Percentiles rank a stretch among this genome's conserved stretches.
Conservation (phyloP, 1,284 basidiomycete genomes). For the Cronartium quercuum region DNA sequence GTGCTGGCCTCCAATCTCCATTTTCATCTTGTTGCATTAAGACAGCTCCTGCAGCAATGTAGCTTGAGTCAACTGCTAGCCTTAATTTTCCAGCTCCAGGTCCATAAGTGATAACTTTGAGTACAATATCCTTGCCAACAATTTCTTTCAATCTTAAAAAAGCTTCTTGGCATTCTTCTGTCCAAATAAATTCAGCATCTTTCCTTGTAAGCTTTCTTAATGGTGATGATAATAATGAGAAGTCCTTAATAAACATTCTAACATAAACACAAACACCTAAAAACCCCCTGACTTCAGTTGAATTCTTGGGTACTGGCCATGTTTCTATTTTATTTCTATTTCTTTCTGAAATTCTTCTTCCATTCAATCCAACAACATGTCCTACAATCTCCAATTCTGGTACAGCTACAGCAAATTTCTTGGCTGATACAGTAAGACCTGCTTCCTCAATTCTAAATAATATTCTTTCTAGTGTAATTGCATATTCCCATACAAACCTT, state of each 20-base stretch:
- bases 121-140: neutral
- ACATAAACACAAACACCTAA: slow-evolving; percentile 13
- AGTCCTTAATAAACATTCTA: slow-evolving; percentile 8
- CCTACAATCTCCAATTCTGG: neutral
- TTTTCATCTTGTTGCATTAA: neutral
- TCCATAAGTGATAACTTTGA: neutral
- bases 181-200: neutral
- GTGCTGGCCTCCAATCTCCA: neutral
- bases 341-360: neutral
- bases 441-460: slow-evolving; percentile 1
- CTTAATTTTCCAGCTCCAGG: neutral
- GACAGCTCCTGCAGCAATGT: neutral
- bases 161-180: neutral
- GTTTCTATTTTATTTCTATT: slow-evolving; percentile 2
- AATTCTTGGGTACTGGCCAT: neutral
- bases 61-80: slow-evolving; percentile 10
- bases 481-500: slow-evolving; percentile 12
- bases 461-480: neutral
- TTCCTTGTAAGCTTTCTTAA: neutral
- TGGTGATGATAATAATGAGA: neutral
- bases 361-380: neutral
- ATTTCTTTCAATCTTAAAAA: neutral
- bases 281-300: slow-evolving; percentile 1
- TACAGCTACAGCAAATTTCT: neutral
- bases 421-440: neutral